Percentiles rank a stretch among this genome's conserved stretches.
phyloP scores from a whole-genome alignment of 345 rosid genomes.

The Eucalyptus cloeziana region DNA sequence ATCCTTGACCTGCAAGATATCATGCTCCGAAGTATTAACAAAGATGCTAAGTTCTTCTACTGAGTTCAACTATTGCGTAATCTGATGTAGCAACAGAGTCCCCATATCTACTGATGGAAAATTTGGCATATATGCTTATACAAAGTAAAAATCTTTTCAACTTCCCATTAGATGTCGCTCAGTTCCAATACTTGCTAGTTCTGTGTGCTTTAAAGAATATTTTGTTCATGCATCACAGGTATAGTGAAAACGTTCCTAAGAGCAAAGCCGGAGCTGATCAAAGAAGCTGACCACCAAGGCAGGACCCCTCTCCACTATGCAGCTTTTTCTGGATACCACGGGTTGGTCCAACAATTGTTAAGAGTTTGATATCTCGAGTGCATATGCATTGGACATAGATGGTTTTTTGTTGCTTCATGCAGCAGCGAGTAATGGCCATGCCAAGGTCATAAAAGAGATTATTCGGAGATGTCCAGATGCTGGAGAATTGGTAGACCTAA shows the following conservation, averaged over 20 bases:
- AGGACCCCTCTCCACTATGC: not conserved
- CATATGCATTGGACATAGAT: not conserved
- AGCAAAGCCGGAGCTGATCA: not conserved
- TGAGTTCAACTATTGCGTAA: not conserved
- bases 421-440: not conserved
- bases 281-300: not conserved
- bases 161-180: not conserved
- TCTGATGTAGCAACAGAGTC: not conserved
- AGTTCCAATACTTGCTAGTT: not conserved
- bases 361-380: not conserved
- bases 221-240: not conserved
- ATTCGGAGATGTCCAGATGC: not conserved
- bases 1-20: not conserved
- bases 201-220: not conserved
- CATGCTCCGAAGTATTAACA: not conserved
- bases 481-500: not conserved
- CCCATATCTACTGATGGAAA: not conserved
- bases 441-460: not conserved
- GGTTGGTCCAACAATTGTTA: not conserved
- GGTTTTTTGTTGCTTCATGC: not conserved
- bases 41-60: not conserved
- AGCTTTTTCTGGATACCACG: not conserved
- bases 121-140: not conserved
- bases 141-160: not conserved
- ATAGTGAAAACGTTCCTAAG: not conserved